Base-by-base conservation (phyloP, 768 basidiomycete species). In the Hypholoma fasciculare region DNA sequence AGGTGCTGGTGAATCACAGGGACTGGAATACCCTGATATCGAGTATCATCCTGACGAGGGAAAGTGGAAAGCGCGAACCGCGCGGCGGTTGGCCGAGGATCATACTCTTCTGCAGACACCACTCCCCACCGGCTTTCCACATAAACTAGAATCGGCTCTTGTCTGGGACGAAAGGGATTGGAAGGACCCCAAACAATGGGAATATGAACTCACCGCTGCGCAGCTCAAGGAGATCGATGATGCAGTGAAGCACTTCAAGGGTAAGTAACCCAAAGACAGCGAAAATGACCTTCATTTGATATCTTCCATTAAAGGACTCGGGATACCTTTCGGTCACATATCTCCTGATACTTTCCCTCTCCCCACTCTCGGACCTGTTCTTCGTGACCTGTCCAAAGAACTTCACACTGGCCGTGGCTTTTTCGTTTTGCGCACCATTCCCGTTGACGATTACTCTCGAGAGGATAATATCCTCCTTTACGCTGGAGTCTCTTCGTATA, bases 351-450 rank as follows among this genome's bases (percentile, higher is more conserved):
- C 76, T 0, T 81, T 80, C 62, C 80, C 79, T 14, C 72, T 81
- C 4, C 78, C 80, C 1, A 77, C 71, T 0, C 67, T 80, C 6
- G 71, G 73, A 14, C 54, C 71, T 3, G 69, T 67, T 12, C 67
- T 81, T 9, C 59, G 65, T 46, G 65, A 63, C 17, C 71, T 80
- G 14, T 69, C 77, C 1, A 57, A 69, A 5, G 78, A 78, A 42
- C 69, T 80, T 3, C 75, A 78, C 61, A 69, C 66, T 16, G 78
- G 78, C 6, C 73, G 80, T 36, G 80, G 80, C 0, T 80, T 81
- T 67, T 79, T 80, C 62, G 78, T 80, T 30, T 50, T 81, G 27
- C 73, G 79, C 26, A 74, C 76, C 26, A 75, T 81, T 27, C 78
- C 78, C 20, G 68, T 80, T 39, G 74, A 76, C 42, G 68, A 68